A percentile compares a stretch with the other conserved stretches of the same genome.
These are phyloP conservation scores for Dryas octopetala DNA, from an alignment of 306 rosid species.

Conservation along the genomic window DNA sequence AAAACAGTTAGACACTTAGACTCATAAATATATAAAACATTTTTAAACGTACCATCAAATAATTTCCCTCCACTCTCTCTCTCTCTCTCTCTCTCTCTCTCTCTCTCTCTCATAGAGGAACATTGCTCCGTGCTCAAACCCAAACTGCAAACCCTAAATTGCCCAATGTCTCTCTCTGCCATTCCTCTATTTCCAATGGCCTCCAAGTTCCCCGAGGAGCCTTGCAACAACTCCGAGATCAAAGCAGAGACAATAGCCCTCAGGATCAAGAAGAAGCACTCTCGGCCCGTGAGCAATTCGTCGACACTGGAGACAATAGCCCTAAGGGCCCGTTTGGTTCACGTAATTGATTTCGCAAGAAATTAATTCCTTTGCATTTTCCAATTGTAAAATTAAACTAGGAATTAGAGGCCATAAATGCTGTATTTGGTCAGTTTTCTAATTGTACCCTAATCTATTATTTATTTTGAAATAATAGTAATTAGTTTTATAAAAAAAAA, in stretches of 20 bases:
- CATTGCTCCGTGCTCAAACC: not conserved
- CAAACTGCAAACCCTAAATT: constrained; percentile 25
- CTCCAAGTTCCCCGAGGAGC: constrained; percentile 37
- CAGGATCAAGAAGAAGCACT: constrained; percentile 47
- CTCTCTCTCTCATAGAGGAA: not conserved
- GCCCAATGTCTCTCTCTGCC: not conserved
- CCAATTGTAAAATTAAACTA: no score
- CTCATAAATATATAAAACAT: not conserved
- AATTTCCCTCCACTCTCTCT: constrained; percentile 22
- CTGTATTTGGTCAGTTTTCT: no score
- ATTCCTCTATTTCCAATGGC: constrained; percentile 36
- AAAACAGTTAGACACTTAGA: not conserved
- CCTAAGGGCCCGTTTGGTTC: no score
- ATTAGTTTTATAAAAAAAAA: no score
- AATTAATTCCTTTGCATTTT: no score
- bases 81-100: not conserved
- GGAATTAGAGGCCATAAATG: no score
- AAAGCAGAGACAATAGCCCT: constrained; percentile 51
- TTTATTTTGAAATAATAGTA: no score
- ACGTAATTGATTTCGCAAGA: no score
- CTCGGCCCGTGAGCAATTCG: constrained; percentile 93
- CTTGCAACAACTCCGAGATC: constrained; percentile 45
- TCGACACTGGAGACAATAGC: constrained; percentile 46
- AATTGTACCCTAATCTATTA: no score
- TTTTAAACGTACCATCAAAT: not conserved